Conservation (phyloP, 2,329 filamentous ascomycete species). For the Zymoseptoria ardabiliae region DNA sequence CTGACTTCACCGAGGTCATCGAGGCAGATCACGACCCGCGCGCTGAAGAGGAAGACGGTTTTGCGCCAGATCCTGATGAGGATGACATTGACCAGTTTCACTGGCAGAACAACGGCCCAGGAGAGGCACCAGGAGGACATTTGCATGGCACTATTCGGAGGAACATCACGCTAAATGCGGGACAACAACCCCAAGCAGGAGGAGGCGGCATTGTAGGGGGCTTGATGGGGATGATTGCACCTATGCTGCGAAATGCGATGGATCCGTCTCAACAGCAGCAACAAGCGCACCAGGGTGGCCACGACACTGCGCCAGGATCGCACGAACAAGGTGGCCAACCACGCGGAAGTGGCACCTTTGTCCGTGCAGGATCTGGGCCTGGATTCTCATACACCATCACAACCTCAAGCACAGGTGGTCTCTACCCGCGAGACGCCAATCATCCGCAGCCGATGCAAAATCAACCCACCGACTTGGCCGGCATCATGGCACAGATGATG, state of each 20-base stretch:
- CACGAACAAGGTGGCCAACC: slow-evolving; percentile 4
- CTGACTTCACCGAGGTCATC: slow-evolving; percentile 74
- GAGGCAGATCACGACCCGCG: slow-evolving; percentile 58
- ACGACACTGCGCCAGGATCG: slow-evolving; percentile 7
- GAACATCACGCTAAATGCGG: slow-evolving; percentile 27
- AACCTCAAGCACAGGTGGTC: slow-evolving; percentile 26
- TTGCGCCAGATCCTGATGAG: slow-evolving; percentile 43
- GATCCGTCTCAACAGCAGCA: slow-evolving; percentile 10
- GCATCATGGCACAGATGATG: slow-evolving; percentile 28
- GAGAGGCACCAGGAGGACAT: slow-evolving; percentile 23
- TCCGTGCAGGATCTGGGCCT: slow-evolving; percentile 19
- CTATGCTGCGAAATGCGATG: slow-evolving; percentile 9
- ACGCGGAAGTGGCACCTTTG: slow-evolving; percentile 4
- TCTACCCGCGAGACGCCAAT: slow-evolving; percentile 47
- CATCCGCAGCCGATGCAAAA: slow-evolving; percentile 39
- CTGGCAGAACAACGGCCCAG: slow-evolving; percentile 26
- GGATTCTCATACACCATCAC: slow-evolving; percentile 27
- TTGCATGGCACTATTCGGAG: slow-evolving; percentile 33
- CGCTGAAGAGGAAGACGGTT: slow-evolving; percentile 28
- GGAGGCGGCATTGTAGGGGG: slow-evolving; percentile 33
- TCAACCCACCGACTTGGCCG: slow-evolving; percentile 25
- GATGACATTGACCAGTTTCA: slow-evolving; percentile 32
- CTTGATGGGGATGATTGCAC: slow-evolving; percentile 27
- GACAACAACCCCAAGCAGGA: slow-evolving; percentile 11
- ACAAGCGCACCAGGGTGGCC: slow-evolving; percentile 11